Base-by-base conservation (phyloP, 352 stramenopile species). In the Thalassiosira hispida region DNA sequence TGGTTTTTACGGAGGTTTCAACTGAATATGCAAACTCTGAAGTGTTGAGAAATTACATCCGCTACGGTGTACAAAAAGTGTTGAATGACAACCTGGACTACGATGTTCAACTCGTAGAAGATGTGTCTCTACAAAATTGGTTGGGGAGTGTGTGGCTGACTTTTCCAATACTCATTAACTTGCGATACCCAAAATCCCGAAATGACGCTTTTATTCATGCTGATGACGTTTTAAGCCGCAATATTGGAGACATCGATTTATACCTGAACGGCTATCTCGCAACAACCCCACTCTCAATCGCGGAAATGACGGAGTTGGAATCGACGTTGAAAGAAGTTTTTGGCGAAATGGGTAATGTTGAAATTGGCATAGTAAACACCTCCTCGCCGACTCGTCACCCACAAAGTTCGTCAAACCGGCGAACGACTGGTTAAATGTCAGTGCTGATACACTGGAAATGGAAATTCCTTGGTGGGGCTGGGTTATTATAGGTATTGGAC, bases 401-500 rank as follows among this genome's bases (percentile, higher is more conserved):
- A 20, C 38, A 46, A 55, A 23, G 16, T 5, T 57, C 16, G 12
- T 33, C 47, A 27, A 11, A n/a, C 38, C 59, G 42, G 20, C n/a
- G 12, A 40, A 40, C 12, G n/a, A 56, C n/a, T 47, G 40, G 40
- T n/a, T 47, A 12, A 47, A 16, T 47, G n/a, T 18, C 4, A 16
- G 4, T 47, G 40, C 40, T n/a, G 40, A 47, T 47, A 47, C 40
- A 18, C 16, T 47, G 40, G 40, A 47, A 47, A 47, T 12, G n/a
- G 16, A 8, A 9, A 56, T 56, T 23, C 59, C 59, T 27, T 56
- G n/a, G 59, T 68, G 59, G 59, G 59, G 22, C 6, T 68, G 40
- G 59, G 9, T 68, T 14, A 16, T 55, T 1, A 3, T 68, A 38
- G 59, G 4, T 40, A 9, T 38, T n/a, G 59, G 20, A 56, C 14